Conservation (phyloP, 2,329 filamentous ascomycete species). For the Cladophialophora bantiana region DNA sequence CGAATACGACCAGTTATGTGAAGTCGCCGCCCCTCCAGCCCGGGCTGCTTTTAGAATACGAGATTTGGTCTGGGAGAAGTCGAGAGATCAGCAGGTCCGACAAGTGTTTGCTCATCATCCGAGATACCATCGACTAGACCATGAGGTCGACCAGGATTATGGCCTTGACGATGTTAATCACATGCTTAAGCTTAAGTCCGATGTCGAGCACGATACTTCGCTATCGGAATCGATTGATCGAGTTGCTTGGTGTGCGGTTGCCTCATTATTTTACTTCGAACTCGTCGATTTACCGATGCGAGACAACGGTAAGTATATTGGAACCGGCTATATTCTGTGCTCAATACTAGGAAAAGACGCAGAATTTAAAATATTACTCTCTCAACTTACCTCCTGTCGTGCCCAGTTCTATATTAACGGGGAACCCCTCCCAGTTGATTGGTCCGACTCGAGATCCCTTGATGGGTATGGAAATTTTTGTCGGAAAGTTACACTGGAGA, state of each 20-base stretch:
- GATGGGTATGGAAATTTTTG: not conserved
- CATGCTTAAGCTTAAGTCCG: conserved; percentile 5
- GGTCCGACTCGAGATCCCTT: not conserved
- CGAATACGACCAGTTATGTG: not conserved
- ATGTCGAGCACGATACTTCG: conserved; percentile 3
- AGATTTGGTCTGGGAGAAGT: not conserved
- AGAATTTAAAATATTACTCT: too few species aligned
- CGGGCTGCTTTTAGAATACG: not conserved
- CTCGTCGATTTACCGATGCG: not conserved
- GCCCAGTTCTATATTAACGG: too few species aligned
- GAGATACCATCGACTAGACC: not conserved
- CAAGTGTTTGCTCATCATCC: not conserved
- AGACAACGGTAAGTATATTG: not conserved
- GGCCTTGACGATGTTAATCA: not conserved
- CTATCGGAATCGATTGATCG: conserved; percentile 10
- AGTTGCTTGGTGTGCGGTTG: not conserved
- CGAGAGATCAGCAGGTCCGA: not conserved
- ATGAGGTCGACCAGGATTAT: not conserved
- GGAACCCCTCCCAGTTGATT: too few species aligned
- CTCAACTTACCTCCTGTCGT: too few species aligned
- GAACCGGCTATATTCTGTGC: not conserved
- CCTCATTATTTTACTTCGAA: conserved; percentile 16
- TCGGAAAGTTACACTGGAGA: not conserved
- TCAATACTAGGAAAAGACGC: too few species aligned
- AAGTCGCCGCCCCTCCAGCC: not conserved